A percentile compares a stretch with the other conserved stretches of the same genome.
Evolutionary conservation across 768 basidiomycete genomes (phyloP).

Genomic region (Lentinula aciculospora): DNA sequence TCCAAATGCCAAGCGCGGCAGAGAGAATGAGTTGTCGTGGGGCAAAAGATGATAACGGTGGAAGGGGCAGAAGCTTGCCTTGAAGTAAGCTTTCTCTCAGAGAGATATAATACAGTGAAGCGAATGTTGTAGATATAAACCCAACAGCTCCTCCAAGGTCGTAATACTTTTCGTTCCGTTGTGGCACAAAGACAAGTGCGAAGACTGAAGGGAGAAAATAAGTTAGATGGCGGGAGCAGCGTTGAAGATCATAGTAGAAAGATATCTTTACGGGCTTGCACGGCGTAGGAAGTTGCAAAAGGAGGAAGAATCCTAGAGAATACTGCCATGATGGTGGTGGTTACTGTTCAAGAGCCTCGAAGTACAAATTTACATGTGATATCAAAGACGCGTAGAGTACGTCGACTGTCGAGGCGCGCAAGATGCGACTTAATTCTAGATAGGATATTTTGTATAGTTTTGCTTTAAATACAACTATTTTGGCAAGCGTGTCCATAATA

Average conservation of each 20-base stretch:
- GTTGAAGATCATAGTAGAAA: neutral
- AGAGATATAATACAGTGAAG: conserved; percentile 59
- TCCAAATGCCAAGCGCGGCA: conserved; percentile 57
- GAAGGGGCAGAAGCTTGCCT: conserved; percentile 29
- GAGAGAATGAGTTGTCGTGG: conserved; percentile 57
- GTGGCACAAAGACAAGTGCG: conserved; percentile 60
- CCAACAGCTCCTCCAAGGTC: conserved; percentile 64
- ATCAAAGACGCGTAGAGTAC: no score
- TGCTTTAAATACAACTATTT: no score
- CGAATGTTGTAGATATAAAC: conserved; percentile 54
- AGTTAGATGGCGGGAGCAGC: neutral
- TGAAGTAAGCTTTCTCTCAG: conserved; percentile 45
- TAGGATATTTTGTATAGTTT: no score
- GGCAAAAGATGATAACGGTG: conserved; percentile 42
- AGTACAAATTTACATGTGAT: no score
- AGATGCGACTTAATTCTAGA: no score
- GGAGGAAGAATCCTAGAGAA: conserved; percentile 51
- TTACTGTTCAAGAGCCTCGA: neutral
- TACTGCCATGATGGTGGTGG: conserved; percentile 30
- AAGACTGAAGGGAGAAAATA: conserved; percentile 28
- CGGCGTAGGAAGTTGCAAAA: conserved; percentile 40
- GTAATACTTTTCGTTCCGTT: conserved; percentile 58
- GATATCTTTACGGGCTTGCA: conserved; percentile 37
- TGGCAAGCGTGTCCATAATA: no score
- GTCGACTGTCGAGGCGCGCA: no score